Evolutionary conservation across 805 yeast species (phyloP).

Genomic region (Komagataella phaffii): DNA sequence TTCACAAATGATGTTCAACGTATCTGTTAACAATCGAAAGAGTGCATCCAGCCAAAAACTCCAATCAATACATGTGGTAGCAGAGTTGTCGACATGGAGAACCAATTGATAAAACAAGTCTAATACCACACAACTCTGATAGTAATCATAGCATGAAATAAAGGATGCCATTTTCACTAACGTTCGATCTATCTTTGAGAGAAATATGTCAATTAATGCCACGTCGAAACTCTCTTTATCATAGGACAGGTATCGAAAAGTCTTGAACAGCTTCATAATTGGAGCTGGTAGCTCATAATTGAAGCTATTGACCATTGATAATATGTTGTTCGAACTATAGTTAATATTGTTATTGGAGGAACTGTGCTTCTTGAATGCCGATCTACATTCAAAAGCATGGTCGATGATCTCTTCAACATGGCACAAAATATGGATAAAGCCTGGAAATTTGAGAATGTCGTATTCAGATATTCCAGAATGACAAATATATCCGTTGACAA

Average conservation of each 20-base stretch:
- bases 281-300: slow-evolving; percentile 6
- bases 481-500: slow-evolving; percentile 6
- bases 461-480: neutral
- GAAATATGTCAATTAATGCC: slow-evolving; percentile 8
- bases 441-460: slow-evolving; percentile 22
- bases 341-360: neutral
- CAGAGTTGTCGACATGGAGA: slow-evolving; percentile 5
- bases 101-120: slow-evolving; percentile 23
- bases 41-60: slow-evolving; percentile 58
- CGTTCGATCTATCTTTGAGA: slow-evolving; percentile 15
- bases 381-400: slow-evolving; percentile 2
- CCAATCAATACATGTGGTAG: slow-evolving; percentile 39
- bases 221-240: slow-evolving; percentile 17
- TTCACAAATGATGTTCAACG: slow-evolving; percentile 50
- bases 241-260: slow-evolving; percentile 21
- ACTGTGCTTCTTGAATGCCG: neutral
- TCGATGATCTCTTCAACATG: slow-evolving; percentile 30
- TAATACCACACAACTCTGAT: slow-evolving; percentile 23
- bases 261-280: slow-evolving; percentile 17
- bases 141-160: slow-evolving; percentile 24
- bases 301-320: neutral
- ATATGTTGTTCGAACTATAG: neutral
- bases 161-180: slow-evolving; percentile 21
- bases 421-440: slow-evolving; percentile 27
- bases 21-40: slow-evolving; percentile 37